These are phyloP conservation scores for Betula pendula DNA, from an alignment of 306 rosid species.

Conservation along the genomic window DNA sequence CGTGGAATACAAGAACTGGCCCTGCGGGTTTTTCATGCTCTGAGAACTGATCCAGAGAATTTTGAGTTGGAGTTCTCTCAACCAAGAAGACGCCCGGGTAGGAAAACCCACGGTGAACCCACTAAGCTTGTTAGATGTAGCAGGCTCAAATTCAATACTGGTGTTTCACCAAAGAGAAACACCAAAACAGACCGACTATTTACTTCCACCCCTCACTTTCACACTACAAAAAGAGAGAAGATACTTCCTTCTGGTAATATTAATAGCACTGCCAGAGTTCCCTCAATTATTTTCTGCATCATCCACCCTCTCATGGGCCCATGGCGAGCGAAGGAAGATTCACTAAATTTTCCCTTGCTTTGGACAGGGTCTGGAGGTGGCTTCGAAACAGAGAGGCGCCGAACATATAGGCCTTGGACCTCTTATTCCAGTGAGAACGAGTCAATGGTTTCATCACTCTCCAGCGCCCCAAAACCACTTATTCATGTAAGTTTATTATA, in stretches of 20 bases:
- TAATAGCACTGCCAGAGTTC: too few species aligned
- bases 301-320: too few species aligned
- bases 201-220: background rate
- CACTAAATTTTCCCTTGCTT: background rate
- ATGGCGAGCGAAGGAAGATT: too few species aligned
- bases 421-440: conserved; percentile 14
- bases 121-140: conserved; percentile 4
- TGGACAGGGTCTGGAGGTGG: conserved; percentile 28
- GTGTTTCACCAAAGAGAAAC: conserved; percentile 1
- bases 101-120: conserved; percentile 6
- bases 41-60: conserved; percentile 31
- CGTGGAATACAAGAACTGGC: conserved; percentile 29
- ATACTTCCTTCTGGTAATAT: background rate
- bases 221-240: background rate
- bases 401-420: conserved; percentile 16
- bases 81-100: conserved; percentile 16
- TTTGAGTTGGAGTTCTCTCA: conserved; percentile 8
- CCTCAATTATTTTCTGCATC: too few species aligned
- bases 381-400: conserved; percentile 3
- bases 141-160: background rate
- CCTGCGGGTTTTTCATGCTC: conserved; percentile 17
- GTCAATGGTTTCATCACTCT: conserved; percentile 9
- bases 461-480: conserved; percentile 4
- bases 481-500: conserved; percentile 22
- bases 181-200: background rate